Base-by-base conservation (phyloP, 192 early-diverging fungal genomes). In the Nowakowskiella sp. region DNA sequence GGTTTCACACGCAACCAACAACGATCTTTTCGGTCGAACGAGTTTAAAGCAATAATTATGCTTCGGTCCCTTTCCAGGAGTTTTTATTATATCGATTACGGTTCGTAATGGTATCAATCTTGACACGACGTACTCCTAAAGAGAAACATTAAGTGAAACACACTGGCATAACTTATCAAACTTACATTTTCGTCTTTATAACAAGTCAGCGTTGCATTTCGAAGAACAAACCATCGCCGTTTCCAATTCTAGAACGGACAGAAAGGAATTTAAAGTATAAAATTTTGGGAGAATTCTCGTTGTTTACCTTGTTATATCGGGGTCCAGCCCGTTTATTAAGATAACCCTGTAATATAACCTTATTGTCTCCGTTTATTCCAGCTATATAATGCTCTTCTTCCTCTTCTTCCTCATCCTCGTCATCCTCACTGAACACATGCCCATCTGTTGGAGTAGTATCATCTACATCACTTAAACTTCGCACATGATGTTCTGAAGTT, bases 121-220 rank as follows among this genome's bases (percentile, higher is more conserved):
- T 32, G 63, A 62, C 4, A 76, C 73, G 31, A 68, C 67, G 34
- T 76, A 76, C 56, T 76, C 73, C 69, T 71, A 39, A 26, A 5
- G 29, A 34, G 31, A 29, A 57, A n/a, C 8, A 25, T 21, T 31
- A 10, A 69, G 16, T 58, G 52, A 62, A 43, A n/a, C n/a, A n/a
- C n/a, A n/a, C n/a, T n/a, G n/a, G n/a, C n/a, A n/a, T n/a, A n/a
- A n/a, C n/a, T n/a, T 24, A 51, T 16, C 4, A n/a, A 32, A 53
- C 62, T 2, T 72, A 66, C 71, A 31, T 34, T 42, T 32, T 63
- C 67, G 34, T 76, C 58, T 43, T 72, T 72, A 57, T 76, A 76
- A 24, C 53, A 57, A 31, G 58, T 60, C 1, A 76, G 48, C 7
- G 60, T 62, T 6, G 62, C 64, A 47, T 60, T 57, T 27, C 74